Evolutionary conservation across 2,329 filamentous ascomycete genomes (phyloP).

Genomic region (Lachnellula subtilissima): DNA sequence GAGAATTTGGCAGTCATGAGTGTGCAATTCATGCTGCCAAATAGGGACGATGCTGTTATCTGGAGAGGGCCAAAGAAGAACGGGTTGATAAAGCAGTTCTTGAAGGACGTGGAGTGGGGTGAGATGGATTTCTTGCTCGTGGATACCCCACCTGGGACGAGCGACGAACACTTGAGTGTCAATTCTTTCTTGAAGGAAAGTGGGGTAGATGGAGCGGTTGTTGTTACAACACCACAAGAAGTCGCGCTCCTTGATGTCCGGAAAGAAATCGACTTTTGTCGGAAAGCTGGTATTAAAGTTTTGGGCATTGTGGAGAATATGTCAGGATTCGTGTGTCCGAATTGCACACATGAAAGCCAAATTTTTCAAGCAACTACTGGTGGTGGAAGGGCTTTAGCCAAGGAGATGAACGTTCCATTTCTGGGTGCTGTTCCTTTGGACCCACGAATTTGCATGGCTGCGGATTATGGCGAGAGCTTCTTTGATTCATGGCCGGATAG

Average conservation of each 20-base stretch:
- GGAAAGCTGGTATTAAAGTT: slow-evolving; percentile 85
- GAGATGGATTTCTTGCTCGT: slow-evolving; percentile 89
- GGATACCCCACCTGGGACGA: slow-evolving; percentile 92
- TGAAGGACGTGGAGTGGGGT: slow-evolving; percentile 98
- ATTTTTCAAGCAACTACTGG: slow-evolving; percentile 93
- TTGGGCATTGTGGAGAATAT: slow-evolving; percentile 96
- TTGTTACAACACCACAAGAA: slow-evolving; percentile 94
- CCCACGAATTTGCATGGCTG: slow-evolving; percentile 90
- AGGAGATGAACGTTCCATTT: slow-evolving; percentile 85
- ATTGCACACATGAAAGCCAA: slow-evolving; percentile 74
- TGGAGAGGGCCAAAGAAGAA: slow-evolving; percentile 99
- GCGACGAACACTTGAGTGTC: slow-evolving; percentile 90
- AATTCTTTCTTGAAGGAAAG: slow-evolving; percentile 88
- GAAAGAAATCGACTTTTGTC: slow-evolving; percentile 97
- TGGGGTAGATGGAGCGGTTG: slow-evolving; percentile 86
- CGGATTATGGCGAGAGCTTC: slow-evolving; percentile 96
- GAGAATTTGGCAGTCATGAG: slow-evolving; percentile 96
- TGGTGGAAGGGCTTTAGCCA: slow-evolving; percentile 72
- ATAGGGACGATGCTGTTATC: slow-evolving; percentile 89
- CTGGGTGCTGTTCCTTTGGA: slow-evolving; percentile 87
- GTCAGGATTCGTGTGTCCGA: slow-evolving; percentile 93
- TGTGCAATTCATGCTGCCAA: slow-evolving; percentile 96
- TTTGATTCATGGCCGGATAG: slow-evolving; percentile 92
- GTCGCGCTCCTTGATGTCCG: slow-evolving; percentile 86
- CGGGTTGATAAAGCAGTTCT: slow-evolving; percentile 92